phyloP scores from a whole-genome alignment of 345 rosid genomes.

The Lumnitzera littorea region DNA sequence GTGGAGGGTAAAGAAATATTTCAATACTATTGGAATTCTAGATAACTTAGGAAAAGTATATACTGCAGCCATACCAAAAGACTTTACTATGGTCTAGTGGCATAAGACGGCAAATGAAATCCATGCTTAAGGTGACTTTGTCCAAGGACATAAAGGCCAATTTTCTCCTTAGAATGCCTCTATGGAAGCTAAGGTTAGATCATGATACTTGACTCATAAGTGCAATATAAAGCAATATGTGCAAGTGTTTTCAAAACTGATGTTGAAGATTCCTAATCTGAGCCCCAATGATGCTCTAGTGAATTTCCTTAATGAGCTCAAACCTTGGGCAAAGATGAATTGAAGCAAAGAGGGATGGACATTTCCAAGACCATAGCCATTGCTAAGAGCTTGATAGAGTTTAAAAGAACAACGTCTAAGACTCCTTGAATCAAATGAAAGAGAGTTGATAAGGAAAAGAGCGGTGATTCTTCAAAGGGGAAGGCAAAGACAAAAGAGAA shows the following conservation, averaged over 20 bases:
- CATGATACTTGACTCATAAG: neutral
- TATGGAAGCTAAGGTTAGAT: neutral
- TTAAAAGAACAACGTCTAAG: neutral
- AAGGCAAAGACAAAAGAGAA: neutral
- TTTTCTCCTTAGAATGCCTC: slow-evolving; percentile 1
- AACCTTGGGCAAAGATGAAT: neutral
- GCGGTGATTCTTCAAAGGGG: neutral
- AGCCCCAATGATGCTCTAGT: neutral
- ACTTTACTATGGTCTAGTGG: slow-evolving; percentile 3
- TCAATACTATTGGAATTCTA: neutral
- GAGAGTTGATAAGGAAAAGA: neutral
- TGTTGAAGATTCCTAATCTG: neutral
- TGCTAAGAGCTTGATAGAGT: neutral
- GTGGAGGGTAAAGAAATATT: neutral
- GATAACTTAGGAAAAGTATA: neutral
- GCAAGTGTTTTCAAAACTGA: neutral
- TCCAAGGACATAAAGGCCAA: neutral
- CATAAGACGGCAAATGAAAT: neutral
- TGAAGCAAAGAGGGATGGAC: neutral
- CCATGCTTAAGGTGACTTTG: neutral
- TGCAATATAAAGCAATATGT: neutral
- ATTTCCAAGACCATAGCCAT: neutral
- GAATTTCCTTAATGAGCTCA: neutral
- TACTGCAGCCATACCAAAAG: neutral
- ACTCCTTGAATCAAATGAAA: neutral